These are phyloP conservation scores for Hymenoscyphus infarciens DNA, from an alignment of 2,329 filamentous ascomycete species.

Conservation along the genomic window DNA sequence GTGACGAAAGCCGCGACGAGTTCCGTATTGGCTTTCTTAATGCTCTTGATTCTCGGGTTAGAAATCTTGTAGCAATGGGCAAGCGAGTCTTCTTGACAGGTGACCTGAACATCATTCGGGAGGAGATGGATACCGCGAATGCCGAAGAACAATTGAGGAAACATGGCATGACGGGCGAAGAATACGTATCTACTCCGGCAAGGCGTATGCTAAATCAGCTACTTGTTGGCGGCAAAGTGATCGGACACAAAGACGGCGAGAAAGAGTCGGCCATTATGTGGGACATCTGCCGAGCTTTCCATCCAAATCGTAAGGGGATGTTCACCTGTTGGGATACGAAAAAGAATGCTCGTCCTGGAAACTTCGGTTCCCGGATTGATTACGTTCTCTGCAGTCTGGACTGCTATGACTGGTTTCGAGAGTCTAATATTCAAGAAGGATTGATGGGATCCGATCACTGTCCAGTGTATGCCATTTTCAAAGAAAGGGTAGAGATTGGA, in stretches of 20 bases:
- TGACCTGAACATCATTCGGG: slow-evolving; percentile 76
- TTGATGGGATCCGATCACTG: slow-evolving; percentile 96
- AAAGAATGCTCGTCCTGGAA: slow-evolving; percentile 91
- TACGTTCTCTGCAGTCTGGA: slow-evolving; percentile 81
- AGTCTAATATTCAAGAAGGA: slow-evolving; percentile 87
- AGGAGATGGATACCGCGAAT: slow-evolving; percentile 68
- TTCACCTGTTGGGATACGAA: slow-evolving; percentile 97
- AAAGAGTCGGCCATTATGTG: slow-evolving; percentile 70
- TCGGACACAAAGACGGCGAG: slow-evolving; percentile 63
- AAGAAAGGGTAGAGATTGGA: slow-evolving; percentile 55
- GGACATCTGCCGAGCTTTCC: slow-evolving; percentile 80
- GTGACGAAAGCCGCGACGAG: slow-evolving; percentile 77
- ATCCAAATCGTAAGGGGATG: slow-evolving; percentile 80
- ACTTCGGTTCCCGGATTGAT: slow-evolving; percentile 90
- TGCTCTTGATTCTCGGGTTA: slow-evolving; percentile 75
- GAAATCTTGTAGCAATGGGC: slow-evolving; percentile 75
- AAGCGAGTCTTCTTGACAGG: slow-evolving; percentile 84
- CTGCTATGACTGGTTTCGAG: slow-evolving; percentile 75
- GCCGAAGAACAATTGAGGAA: slow-evolving; percentile 69
- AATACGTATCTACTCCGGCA: slow-evolving; percentile 69
- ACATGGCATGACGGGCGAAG: slow-evolving; percentile 61
- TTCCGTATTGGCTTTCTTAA: slow-evolving; percentile 79
- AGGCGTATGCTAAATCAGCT: slow-evolving; percentile 82
- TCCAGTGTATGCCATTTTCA: slow-evolving; percentile 77
- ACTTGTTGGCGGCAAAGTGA: slow-evolving; percentile 67